Base-by-base conservation (phyloP, 805 yeast genomes). In the Ogataea populi-albae region DNA sequence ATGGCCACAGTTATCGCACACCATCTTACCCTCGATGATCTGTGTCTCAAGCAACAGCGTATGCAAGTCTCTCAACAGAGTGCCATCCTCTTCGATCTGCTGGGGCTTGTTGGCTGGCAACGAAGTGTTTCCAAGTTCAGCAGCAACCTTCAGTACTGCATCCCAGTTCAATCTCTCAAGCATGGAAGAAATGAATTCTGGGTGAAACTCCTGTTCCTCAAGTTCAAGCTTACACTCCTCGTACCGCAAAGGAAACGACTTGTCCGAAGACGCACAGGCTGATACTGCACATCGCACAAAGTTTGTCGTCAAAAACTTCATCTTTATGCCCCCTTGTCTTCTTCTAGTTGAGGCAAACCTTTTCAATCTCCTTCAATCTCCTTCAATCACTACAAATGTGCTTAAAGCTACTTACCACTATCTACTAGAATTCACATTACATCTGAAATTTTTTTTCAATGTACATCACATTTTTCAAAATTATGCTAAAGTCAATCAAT, bases 241-340 rank as follows among this genome's bases (percentile, higher is more conserved):
- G 57, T 73, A 91, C 41, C 70, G 69, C 38, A 93, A 71, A 2
- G 98, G 98, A 57, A 88, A 93, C 14, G 94, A 77, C 5, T 78
- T 76, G 10, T 75, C 73, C 5, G 91, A 73, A 10, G 78, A 65
- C 29, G 81, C 87, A 56, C 98, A 93, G 2, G 79, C 52, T 54
- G 82, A 81, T 43, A 87, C 84, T 0, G 98, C 88, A 63, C 98
- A 93, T 58, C 83, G 87, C 44, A 93, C 95, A 62, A 93, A 93
- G 62, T 93, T 93, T 9, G 97, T 86, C n/a, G 98, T 91, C 18
- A 93, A 67, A 53, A 91, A 79, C 65, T 93, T 91, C 98, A 91
- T 91, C 19, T 27, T 8, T n/a, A n/a, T n/a, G n/a, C n/a, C n/a
- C n/a, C n/a, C n/a, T n/a, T n/a, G n/a, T n/a, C n/a, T n/a, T n/a